A percentile compares a stretch with the other conserved stretches of the same genome.
phyloP scores from a whole-genome alignment of 768 basidiomycete genomes.

The Hypsizygus marmoreus region DNA sequence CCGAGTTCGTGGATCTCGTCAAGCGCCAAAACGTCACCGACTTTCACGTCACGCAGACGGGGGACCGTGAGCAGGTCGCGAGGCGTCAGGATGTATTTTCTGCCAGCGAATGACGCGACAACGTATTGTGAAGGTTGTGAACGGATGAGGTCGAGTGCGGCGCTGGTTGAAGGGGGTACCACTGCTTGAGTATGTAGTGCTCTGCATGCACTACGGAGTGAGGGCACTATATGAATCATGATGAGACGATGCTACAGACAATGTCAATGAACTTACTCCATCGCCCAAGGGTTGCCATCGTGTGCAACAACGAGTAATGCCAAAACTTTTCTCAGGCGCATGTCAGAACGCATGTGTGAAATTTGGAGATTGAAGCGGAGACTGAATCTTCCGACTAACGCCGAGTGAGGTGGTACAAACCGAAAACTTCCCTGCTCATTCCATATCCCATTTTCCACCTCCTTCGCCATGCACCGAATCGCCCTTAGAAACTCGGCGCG shows the following conservation, averaged over 20 bases:
- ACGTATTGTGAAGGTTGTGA: slow-evolving; percentile 93
- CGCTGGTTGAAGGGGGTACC: slow-evolving; percentile 42
- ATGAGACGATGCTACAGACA: neutral
- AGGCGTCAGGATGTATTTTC: slow-evolving; percentile 87
- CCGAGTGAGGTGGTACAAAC: slow-evolving; percentile 38
- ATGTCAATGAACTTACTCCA: slow-evolving; percentile 25
- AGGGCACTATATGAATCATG: slow-evolving; percentile 10
- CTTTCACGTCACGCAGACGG: slow-evolving; percentile 78
- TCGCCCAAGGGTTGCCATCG: slow-evolving; percentile 29
- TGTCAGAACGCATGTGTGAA: slow-evolving; percentile 18
- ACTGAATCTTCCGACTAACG: slow-evolving; percentile 51
- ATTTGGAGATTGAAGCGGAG: slow-evolving; percentile 36
- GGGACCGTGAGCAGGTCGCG: slow-evolving; percentile 94
- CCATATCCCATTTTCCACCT: slow-evolving; percentile 48
- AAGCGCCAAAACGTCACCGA: slow-evolving; percentile 83
- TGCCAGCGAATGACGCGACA: slow-evolving; percentile 83
- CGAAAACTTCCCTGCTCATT: slow-evolving; percentile 47
- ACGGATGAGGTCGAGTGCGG: slow-evolving; percentile 79
- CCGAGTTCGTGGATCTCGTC: slow-evolving; percentile 93
- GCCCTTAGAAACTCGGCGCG: slow-evolving; percentile 84
- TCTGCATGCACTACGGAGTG: slow-evolving; percentile 17
- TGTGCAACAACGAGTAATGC: slow-evolving; percentile 8
- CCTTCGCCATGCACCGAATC: slow-evolving; percentile 76
- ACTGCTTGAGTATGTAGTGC: slow-evolving; percentile 26
- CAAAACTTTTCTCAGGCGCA: slow-evolving; percentile 2